Base-by-base conservation (phyloP, 208 protist genomes). In the Trichomonas vaginalis region DNA sequence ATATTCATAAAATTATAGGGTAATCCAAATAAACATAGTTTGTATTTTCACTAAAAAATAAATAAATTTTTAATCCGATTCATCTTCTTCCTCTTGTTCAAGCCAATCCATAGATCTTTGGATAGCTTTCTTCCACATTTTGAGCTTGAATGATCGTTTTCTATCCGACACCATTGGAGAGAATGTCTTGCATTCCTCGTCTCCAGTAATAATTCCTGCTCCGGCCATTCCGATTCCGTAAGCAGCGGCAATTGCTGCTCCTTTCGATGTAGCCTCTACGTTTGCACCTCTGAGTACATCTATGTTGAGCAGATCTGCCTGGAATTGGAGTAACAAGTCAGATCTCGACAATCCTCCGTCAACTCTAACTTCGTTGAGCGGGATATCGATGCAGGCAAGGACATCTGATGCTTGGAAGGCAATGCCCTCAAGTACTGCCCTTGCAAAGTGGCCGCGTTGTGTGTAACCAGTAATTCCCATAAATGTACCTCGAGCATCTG, bases 331-430 rank as follows among this genome's bases (percentile, higher is more conserved):
- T 27, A 99, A 95, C 35, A 98, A 96, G 46, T 97, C 95, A 96
- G 98, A 98, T 35, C 97, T 96, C 0, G 98, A 98, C 45, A 99
- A 97, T 37, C 99, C 99, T 47, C 99, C 99, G 96, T 99, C 98
- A 1, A 99, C 98, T 79, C 98, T 97, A 21, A 99, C 96, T 27
- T 96, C 80, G 15, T 61, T 90, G 17, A 99, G 88, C 56, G 87
- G 56, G 10, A 98, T 95, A 51, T 95, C 96, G 27, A 61, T 90
- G 17, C 90, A 56, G 21, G 96, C 70, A 21, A 95, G 14, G 0
- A 97, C 96, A 45, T 98, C 95, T 12, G 32, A 35, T 10, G 96
- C 96, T 95, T 97, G 97, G 45, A 95, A 97, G 32, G 96, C 95
- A 23, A 97, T 80, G 61, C 49, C 61, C 80, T 98, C 97, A 9